These are phyloP conservation scores for Triglochin maritima DNA, from an alignment of 106 monocot species.

Conservation along the genomic window DNA sequence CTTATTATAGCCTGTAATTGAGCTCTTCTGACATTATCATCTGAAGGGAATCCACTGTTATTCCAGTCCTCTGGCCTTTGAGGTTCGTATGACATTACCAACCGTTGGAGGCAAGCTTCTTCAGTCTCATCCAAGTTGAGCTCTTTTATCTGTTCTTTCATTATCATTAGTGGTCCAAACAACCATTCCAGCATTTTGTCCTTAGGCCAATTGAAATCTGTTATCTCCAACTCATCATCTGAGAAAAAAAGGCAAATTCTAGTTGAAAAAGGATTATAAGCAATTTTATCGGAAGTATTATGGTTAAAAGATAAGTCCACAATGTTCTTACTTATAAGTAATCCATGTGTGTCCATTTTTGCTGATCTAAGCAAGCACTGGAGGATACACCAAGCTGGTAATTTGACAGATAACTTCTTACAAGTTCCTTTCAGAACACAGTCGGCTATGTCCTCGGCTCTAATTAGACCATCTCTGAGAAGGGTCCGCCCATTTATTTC, in stretches of 20 bases:
- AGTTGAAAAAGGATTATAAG: no score
- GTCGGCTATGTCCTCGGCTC: constrained; percentile 47
- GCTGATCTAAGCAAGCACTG: constrained; percentile 68
- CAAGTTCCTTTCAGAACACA: constrained; percentile 44
- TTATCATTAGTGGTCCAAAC: constrained; percentile 61
- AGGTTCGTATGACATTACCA: constrained; percentile 43
- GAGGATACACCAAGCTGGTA: constrained; percentile 84
- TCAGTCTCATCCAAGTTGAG: constrained; percentile 56
- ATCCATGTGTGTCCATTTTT: constrained; percentile 41
- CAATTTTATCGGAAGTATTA: no score
- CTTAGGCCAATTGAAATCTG: constrained; percentile 75
- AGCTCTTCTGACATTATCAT: constrained; percentile 58
- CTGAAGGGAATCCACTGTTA: constrained; percentile 40
- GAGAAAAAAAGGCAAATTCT: constrained; percentile 37
- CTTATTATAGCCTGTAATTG: constrained; percentile 75
- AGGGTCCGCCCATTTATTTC: constrained; percentile 73
- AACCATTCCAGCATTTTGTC: constrained; percentile 77
- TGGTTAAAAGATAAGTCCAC: no score
- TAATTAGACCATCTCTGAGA: constrained; percentile 55
- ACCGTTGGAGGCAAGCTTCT: constrained; percentile 49
- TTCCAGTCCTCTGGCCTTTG: constrained; percentile 71
- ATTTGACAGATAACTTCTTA: constrained; percentile 59
- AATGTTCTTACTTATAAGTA: no score
- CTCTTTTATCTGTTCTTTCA: constrained; percentile 77
- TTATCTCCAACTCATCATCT: constrained; percentile 73